Percentiles rank a stretch among this genome's conserved stretches.
phyloP scores from a whole-genome alignment of 2,329 filamentous ascomycete genomes.

The Aspergillus intermedius region DNA sequence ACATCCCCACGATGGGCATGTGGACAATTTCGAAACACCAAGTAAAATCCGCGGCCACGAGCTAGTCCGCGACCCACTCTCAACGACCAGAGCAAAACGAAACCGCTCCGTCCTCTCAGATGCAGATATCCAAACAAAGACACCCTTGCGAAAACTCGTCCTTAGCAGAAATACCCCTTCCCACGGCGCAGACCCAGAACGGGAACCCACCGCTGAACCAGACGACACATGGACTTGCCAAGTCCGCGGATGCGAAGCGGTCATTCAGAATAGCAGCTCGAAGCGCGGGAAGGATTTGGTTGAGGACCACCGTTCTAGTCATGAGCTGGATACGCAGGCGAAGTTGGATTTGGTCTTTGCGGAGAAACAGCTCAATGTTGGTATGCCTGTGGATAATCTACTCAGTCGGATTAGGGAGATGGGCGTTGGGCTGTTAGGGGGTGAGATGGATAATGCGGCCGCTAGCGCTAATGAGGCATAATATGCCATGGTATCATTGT shows the following conservation, averaged over 20 bases:
- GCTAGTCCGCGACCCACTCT: slow-evolving; percentile 27
- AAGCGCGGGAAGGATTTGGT: slow-evolving; percentile 28
- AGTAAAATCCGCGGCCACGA: slow-evolving; percentile 28
- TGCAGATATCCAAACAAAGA: slow-evolving; percentile 18
- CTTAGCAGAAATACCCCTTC: slow-evolving; percentile 15
- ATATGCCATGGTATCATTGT: not conserved
- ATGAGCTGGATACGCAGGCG: slow-evolving; percentile 30
- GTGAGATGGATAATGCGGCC: not conserved
- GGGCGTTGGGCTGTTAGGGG: slow-evolving; percentile 7
- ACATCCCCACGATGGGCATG: slow-evolving; percentile 14
- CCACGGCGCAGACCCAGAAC: slow-evolving; percentile 4
- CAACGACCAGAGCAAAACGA: slow-evolving; percentile 24
- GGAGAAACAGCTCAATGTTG: slow-evolving; percentile 29
- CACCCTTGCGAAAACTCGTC: slow-evolving; percentile 22
- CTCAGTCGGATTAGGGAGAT: slow-evolving; percentile 26
- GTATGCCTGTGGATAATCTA: slow-evolving; percentile 27
- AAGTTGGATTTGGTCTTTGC: slow-evolving; percentile 32
- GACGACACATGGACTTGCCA: slow-evolving; percentile 31
- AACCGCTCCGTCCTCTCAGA: slow-evolving; percentile 25
- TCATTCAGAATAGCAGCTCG: slow-evolving; percentile 25
- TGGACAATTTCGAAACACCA: slow-evolving; percentile 26
- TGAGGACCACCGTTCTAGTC: slow-evolving; percentile 26
- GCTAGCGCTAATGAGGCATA: not conserved
- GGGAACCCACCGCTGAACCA: slow-evolving; percentile 7
- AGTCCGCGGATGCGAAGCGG: slow-evolving; percentile 26